These are phyloP conservation scores for Cicer cuneatum DNA, from an alignment of 306 rosid genomes.

Conservation along the genomic window DNA sequence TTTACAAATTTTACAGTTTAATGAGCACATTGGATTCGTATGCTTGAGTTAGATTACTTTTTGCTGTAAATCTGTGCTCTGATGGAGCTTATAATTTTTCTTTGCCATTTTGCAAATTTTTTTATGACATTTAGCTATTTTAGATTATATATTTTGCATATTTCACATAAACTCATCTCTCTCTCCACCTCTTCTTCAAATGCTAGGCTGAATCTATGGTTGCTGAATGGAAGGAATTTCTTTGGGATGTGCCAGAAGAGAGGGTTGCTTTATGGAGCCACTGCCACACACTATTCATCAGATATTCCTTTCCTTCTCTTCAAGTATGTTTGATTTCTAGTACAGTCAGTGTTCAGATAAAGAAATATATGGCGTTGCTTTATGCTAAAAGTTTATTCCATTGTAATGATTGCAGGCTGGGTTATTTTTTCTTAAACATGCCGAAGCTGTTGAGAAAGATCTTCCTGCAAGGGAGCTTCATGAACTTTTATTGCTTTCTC, in stretches of 20 bases:
- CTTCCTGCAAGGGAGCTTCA: constrained; percentile 98
- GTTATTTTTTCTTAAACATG: constrained; percentile 92
- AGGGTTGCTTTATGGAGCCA: constrained; percentile 93
- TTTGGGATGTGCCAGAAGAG: constrained; percentile 99
- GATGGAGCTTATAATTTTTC: constrained; percentile 19
- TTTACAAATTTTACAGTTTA: constrained; percentile 22
- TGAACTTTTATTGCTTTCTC: constrained; percentile 83
- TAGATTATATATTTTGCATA: constrained; percentile 27
- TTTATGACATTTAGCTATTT: constrained; percentile 20
- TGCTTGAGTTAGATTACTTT: constrained; percentile 8
- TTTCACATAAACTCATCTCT: constrained; percentile 31
- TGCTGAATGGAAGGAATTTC: constrained; percentile 96
- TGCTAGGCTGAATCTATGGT: constrained; percentile 97
- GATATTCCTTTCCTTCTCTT: constrained; percentile 92
- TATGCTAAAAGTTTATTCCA: constrained; percentile 38
- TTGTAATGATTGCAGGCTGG: constrained; percentile 78
- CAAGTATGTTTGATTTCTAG: constrained; percentile 61
- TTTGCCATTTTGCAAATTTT: constrained; percentile 32
- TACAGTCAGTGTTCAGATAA: constrained; percentile 42
- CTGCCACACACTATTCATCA: constrained; percentile 87
- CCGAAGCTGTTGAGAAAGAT: constrained; percentile 95
- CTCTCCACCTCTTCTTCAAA: constrained; percentile 29
- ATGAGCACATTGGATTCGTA: constrained; percentile 8
- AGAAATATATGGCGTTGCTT: constrained; percentile 35
- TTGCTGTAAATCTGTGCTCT: constrained; percentile 25